Conservation (phyloP, 2,329 filamentous ascomycete genomes). For the Nothopassalora personata region DNA sequence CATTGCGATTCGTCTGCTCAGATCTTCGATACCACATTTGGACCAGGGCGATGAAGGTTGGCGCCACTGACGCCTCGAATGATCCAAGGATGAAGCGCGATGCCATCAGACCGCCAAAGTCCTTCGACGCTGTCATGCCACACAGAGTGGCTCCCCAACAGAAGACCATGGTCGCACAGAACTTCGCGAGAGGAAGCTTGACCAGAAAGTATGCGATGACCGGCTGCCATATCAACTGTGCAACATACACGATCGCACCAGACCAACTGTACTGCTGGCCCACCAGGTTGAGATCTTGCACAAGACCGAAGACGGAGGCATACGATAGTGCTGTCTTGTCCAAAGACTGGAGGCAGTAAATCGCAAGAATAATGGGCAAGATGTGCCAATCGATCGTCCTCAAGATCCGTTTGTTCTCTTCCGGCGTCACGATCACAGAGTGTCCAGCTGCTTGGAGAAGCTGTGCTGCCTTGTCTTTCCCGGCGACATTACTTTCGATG, state of each 20-base stretch:
- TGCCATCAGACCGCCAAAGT: constrained; percentile 47
- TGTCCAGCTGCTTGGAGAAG: constrained; percentile 45
- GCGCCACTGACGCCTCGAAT: constrained; percentile 45
- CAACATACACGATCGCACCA: constrained; percentile 50
- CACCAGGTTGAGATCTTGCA: constrained; percentile 54
- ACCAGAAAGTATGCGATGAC: constrained; percentile 52
- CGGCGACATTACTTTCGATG: constrained; percentile 12
- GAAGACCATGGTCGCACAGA: constrained; percentile 49
- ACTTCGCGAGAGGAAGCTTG: constrained; percentile 57
- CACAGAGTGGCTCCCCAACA: constrained; percentile 49
- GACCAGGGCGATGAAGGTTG: constrained; percentile 26
- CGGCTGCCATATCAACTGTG: constrained; percentile 51
- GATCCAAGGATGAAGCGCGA: constrained; percentile 54
- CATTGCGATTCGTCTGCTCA: constrained; percentile 28
- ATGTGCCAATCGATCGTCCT: constrained; percentile 49
- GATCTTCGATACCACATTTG: constrained; percentile 27
- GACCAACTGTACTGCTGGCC: constrained; percentile 50
- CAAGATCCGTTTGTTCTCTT: constrained; percentile 50
- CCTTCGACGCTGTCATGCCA: constrained; percentile 49
- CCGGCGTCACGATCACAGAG: constrained; percentile 46
- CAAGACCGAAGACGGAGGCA: constrained; percentile 59
- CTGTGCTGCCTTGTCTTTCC: constrained; percentile 46
- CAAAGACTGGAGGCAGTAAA: constrained; percentile 59
- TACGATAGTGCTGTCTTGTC: constrained; percentile 60
- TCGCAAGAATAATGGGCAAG: constrained; percentile 52